Conservation (phyloP, 2,329 filamentous ascomycete genomes). For the Pseudopithomyces maydicus region DNA sequence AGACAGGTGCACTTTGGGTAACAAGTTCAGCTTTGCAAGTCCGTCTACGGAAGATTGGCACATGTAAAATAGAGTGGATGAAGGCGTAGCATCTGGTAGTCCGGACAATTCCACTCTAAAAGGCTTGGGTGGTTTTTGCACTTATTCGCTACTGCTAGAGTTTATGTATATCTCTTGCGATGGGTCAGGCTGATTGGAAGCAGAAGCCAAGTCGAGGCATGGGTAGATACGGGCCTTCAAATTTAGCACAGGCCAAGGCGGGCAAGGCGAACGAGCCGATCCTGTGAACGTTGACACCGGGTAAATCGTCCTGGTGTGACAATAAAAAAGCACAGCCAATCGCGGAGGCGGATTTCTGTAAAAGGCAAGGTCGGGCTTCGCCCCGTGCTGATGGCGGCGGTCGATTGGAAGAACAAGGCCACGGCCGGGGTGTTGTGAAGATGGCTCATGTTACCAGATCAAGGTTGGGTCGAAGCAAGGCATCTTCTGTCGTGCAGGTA, state of each 20-base stretch:
- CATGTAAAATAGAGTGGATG: too few relatives aligned
- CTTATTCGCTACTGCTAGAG: too few relatives aligned
- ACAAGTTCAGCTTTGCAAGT: too few relatives aligned
- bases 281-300: conserved; percentile 1
- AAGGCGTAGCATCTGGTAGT: too few relatives aligned
- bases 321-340: background rate
- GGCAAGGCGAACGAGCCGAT: background rate
- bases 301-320: conserved; percentile 4
- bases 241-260: background rate
- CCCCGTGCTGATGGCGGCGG: background rate
- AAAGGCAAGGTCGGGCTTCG: background rate
- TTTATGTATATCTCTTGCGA: too few relatives aligned
- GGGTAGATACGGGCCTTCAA: background rate
- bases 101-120: too few relatives aligned
- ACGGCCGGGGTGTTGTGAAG: background rate
- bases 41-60: too few relatives aligned
- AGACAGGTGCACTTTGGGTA: too few relatives aligned
- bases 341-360: background rate
- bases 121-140: too few relatives aligned
- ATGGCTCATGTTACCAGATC: background rate
- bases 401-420: background rate
- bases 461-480: background rate
- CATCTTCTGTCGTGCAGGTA: background rate
- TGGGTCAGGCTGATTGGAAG: too few relatives aligned
- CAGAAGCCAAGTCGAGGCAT: too few relatives aligned